These are phyloP conservation scores for Albatrellus sp. DNA, from an alignment of 1,284 basidiomycete species.

Conservation along the genomic window DNA sequence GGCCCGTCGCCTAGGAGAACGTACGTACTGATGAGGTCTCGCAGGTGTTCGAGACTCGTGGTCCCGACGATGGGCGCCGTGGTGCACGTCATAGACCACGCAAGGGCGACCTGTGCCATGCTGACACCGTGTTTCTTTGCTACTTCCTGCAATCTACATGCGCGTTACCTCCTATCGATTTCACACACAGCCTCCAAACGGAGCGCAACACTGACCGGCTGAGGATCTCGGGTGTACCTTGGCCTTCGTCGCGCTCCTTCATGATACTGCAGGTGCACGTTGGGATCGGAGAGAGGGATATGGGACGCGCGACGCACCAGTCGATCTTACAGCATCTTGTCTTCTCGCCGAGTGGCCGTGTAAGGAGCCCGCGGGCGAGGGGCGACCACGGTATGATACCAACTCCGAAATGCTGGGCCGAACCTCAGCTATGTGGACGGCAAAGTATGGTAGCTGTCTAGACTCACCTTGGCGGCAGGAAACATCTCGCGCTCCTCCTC, in stretches of 20 bases:
- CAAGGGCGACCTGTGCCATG: slow-evolving; percentile 2
- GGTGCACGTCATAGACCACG: background rate
- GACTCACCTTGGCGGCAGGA: slow-evolving; percentile 5
- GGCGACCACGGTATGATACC: slow-evolving; percentile 26
- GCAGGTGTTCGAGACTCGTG: slow-evolving; percentile 19
- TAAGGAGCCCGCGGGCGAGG: slow-evolving; percentile 23
- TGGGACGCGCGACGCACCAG: background rate
- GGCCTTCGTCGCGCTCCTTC: background rate
- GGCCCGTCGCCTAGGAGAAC: background rate
- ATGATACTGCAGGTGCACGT: no score
- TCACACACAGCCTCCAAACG: background rate
- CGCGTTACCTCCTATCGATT: no score
- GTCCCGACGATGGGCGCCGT: slow-evolving; percentile 21
- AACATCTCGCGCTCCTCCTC: slow-evolving; percentile 10
- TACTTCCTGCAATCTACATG: background rate
- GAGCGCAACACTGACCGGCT: background rate
- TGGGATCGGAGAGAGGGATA: no score
- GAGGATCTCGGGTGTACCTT: slow-evolving; percentile 2
- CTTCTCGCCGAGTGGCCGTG: slow-evolving; percentile 15
- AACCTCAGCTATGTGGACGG: background rate
- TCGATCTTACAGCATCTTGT: background rate
- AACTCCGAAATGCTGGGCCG: slow-evolving; percentile 3
- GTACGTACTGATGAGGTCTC: slow-evolving; percentile 16
- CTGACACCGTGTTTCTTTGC: background rate
- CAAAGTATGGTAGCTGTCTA: background rate